These are phyloP conservation scores for Heliamphora exappendiculata DNA, from an alignment of 148 eudicot genomes.

Conservation along the genomic window DNA sequence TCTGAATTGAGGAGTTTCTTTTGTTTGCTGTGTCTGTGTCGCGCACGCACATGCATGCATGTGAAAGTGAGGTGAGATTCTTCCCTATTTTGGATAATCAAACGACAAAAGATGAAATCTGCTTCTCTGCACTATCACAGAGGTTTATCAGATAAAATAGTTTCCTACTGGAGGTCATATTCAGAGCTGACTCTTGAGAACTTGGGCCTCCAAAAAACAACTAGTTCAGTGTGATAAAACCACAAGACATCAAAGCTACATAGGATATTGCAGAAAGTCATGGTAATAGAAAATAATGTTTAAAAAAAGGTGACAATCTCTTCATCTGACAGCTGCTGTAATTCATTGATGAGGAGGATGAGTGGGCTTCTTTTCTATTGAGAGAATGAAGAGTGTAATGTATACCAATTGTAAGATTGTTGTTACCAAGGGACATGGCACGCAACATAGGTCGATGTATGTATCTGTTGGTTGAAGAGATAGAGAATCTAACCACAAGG, in stretches of 20 bases:
- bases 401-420: no score
- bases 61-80: not conserved
- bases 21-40: not conserved
- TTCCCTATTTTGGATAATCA: not conserved
- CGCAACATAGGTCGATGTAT: no score
- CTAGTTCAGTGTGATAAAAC: not conserved
- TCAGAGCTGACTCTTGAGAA: not conserved
- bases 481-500: no score
- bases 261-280: not conserved
- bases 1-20: not conserved
- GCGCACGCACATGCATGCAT: not conserved
- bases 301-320: not conserved
- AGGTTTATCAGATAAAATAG: not conserved
- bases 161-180: not conserved
- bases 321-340: not conserved
- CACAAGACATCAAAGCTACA: not conserved
- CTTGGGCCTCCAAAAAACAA: not conserved
- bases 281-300: not conserved
- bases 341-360: not conserved
- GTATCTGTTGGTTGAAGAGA: no score
- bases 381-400: no score
- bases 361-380: not conserved
- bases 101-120: not conserved
- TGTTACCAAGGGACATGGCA: no score
- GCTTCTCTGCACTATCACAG: not conserved